Evolutionary conservation across 2,329 filamentous ascomycete genomes (phyloP).

Genomic region (Verruconis gallopava): DNA sequence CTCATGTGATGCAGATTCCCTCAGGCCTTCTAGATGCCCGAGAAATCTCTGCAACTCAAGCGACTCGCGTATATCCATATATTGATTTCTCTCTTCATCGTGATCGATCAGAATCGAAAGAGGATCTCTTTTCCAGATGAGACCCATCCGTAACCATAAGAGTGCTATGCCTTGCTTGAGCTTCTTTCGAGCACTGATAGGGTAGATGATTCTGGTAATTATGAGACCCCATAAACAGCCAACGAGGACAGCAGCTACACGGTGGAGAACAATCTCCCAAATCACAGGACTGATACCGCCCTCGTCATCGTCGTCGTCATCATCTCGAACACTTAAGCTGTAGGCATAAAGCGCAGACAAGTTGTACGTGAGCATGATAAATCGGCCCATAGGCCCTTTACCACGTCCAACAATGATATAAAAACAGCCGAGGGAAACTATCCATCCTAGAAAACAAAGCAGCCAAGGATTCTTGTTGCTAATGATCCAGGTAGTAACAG

Average conservation of each 20-base stretch:
- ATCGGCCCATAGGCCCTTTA: constrained; percentile 82
- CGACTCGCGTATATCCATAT: constrained; percentile 82
- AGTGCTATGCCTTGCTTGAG: constrained; percentile 80
- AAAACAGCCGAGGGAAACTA: constrained; percentile 72
- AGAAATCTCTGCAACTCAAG: constrained; percentile 71
- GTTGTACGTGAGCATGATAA: constrained; percentile 92
- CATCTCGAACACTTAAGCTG: constrained; percentile 66
- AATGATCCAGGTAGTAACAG: constrained; percentile 65
- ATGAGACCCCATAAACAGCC: constrained; percentile 89
- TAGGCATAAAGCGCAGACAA: constrained; percentile 90
- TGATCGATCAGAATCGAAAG: constrained; percentile 49
- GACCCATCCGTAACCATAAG: constrained; percentile 86
- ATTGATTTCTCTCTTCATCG: constrained; percentile 37
- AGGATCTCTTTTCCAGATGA: constrained; percentile 93
- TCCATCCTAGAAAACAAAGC: constrained; percentile 69
- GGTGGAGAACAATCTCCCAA: constrained; percentile 73
- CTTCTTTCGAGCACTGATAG: constrained; percentile 77
- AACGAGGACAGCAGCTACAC: constrained; percentile 71
- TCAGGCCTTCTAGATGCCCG: constrained; percentile 59
- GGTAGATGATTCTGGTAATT: constrained; percentile 82
- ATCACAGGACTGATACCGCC: constrained; percentile 75
- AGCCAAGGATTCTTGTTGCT: constrained; percentile 60
- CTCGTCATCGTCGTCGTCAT: constrained; percentile 73
- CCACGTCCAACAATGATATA: constrained; percentile 77
- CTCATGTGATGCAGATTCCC: constrained; percentile 62